These are phyloP conservation scores for Hanseniaspora sp. DNA, from an alignment of 1,139 yeast species.

Conservation along the genomic window DNA sequence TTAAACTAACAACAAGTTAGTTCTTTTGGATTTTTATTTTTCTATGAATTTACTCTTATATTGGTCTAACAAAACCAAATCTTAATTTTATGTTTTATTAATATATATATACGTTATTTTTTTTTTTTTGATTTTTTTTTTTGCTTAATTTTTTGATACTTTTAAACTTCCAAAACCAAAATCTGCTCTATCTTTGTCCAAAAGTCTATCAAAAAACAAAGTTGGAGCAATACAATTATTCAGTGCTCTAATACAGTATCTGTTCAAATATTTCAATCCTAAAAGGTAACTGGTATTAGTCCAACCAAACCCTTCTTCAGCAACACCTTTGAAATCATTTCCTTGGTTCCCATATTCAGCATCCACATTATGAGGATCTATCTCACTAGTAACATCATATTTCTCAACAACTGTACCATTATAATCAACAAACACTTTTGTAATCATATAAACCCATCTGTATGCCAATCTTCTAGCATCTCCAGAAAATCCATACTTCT, in stretches of 20 bases:
- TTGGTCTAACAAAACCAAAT: too few species aligned
- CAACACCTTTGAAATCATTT: constrained; percentile 80
- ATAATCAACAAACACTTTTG: constrained; percentile 83
- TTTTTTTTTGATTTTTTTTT: too few species aligned
- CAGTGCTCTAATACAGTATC: constrained; percentile 62
- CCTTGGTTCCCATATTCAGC: constrained; percentile 99
- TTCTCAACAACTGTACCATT: constrained; percentile 95
- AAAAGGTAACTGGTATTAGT: constrained; percentile 76
- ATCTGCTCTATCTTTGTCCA: constrained; percentile 34
- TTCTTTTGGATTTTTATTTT: too few species aligned
- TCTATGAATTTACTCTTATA: too few species aligned
- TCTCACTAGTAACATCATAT: constrained; percentile 75
- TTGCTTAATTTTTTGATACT: neutral
- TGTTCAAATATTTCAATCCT: constrained; percentile 60
- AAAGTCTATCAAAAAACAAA: constrained; percentile 48
- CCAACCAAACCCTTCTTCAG: constrained; percentile 97
- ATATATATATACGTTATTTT: too few species aligned
- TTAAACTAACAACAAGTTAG: too few species aligned
- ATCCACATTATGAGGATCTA: constrained; percentile 81
- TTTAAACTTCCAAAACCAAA: constrained; percentile 27
- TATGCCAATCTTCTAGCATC: constrained; percentile 64
- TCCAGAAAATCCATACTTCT: constrained; percentile 57
- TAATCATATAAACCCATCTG: constrained; percentile 83
- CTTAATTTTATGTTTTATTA: too few species aligned
- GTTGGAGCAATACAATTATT: constrained; percentile 77